Evolutionary conservation across 495 filamentous ascomycete species (phyloP), one percentile per base, ranked within the genome.

Genomic region (Clavariopsis aquatica): DNA sequence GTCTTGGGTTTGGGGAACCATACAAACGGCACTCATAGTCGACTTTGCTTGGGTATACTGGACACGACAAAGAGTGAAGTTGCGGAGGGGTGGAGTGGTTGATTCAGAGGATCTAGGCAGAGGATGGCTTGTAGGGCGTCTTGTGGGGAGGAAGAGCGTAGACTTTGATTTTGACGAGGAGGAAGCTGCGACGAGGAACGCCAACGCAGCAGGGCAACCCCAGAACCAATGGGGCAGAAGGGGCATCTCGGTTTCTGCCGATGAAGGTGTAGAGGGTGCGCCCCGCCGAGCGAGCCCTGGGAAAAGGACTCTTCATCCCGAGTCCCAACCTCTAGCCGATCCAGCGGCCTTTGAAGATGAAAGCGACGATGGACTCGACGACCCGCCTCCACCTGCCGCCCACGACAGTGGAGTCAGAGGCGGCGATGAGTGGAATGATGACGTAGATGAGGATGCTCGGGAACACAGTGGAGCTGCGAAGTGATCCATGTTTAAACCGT

Each of bases 41-140:
- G 95, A 98, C 74, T 98, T 98, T 73, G 91, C 89, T 24, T 97
- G 93, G 92, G 91, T 98, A 0, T 98, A 98, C 79, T 96, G 89
- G 78, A 87, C 87, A 3, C 82, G 94, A 36, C 95, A 98, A 78
- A 84, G 91, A 34, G 93, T 98, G 69, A 97, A 97, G 84, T 87
- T 98, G 4, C 83, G 94, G 47, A 87, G 87, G 62, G 93, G 93
- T 60, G 92, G 91, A 2, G 82, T 98, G 19, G 90, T 98, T n/a
- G 94, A 98, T 71, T 87, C 86, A 6, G 93, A 97, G 47, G 94
- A 98, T 73, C 81, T 93, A 56, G 80, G 86, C 34, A 85, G 88
- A 49, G 90, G 92, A 57, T 97, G 92, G 83, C 78, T 98, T 19
- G 76, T 91, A 1, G 72, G 77, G 23, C 71, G 76, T 49, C 74